phyloP scores from a whole-genome alignment of 202 grass and related monocot species.

The Setaria italica region DNA sequence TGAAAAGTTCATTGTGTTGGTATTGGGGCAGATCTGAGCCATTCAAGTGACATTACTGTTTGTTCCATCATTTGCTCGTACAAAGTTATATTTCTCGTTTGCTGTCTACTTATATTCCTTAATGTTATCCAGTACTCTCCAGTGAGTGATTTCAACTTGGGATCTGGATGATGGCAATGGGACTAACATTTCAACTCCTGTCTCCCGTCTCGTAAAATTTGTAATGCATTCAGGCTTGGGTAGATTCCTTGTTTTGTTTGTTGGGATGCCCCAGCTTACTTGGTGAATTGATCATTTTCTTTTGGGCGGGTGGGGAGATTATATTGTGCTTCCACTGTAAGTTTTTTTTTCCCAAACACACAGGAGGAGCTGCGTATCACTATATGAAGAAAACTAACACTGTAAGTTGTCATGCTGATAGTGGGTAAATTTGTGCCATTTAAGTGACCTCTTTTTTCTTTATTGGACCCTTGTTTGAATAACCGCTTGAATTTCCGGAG shows the following conservation, averaged over 20 bases:
- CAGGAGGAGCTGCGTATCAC: no score
- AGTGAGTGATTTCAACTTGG: background rate
- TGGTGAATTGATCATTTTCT: no score
- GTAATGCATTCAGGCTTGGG: background rate
- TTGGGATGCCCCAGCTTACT: background rate
- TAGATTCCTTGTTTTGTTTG: background rate
- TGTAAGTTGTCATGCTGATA: background rate
- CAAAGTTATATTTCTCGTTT: background rate
- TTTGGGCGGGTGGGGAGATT: background rate
- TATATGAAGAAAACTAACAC: no score
- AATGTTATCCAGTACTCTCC: background rate
- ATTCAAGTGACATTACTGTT: background rate
- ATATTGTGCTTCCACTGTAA: background rate
- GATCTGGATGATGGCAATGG: background rate
- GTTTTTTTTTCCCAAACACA: no score
- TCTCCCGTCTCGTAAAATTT: background rate
- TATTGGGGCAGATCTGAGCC: slow-evolving; percentile 26
- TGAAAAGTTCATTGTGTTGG: background rate
- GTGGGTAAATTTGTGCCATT: background rate
- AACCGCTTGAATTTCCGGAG: no score
- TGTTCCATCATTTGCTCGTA: background rate
- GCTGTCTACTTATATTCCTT: background rate
- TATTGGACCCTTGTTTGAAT: background rate
- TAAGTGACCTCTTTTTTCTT: background rate
- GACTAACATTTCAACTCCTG: background rate